Evolutionary conservation across 129 eudicot species (phyloP).

Genomic region (Flaveria sonorensis): DNA sequence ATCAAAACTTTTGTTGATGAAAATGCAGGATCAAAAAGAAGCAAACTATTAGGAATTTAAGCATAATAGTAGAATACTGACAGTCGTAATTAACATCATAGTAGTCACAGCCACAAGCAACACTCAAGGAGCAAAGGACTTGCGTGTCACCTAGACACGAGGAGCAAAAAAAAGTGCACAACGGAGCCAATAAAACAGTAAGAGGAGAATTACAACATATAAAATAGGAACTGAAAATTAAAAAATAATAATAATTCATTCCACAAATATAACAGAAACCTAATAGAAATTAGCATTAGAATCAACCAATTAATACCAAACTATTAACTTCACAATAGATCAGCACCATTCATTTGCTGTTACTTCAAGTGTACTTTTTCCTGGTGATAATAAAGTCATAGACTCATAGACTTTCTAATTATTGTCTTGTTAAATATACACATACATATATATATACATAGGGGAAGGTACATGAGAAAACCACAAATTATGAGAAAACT

Average conservation of each 20-base stretch:
- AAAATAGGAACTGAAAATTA: not conserved
- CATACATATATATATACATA: too few species aligned
- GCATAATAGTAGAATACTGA: not conserved
- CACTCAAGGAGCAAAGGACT: not conserved
- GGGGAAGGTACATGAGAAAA: too few species aligned
- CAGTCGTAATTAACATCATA: not conserved
- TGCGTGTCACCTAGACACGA: not conserved
- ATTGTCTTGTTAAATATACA: too few species aligned
- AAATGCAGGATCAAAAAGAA: slow-evolving; percentile 16
- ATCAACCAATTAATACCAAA: not conserved
- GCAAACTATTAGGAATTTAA: slow-evolving; percentile 17
- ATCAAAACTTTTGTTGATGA: slow-evolving; percentile 65
- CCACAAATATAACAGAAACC: not conserved
- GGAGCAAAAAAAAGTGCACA: not conserved
- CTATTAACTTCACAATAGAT: not conserved
- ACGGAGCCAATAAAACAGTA: not conserved
- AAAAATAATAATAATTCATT: not conserved
- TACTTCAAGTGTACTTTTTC: not conserved
- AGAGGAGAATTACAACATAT: not conserved
- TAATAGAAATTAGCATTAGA: not conserved
- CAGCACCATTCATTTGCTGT: not conserved
- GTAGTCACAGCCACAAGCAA: not conserved
- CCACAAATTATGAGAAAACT: too few species aligned
- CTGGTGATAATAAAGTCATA: not conserved
- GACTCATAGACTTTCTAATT: slow-evolving; percentile 2